These are phyloP conservation scores for Chytridium lagenaria DNA, from an alignment of 371 early-diverging fungal species.

Conservation along the genomic window DNA sequence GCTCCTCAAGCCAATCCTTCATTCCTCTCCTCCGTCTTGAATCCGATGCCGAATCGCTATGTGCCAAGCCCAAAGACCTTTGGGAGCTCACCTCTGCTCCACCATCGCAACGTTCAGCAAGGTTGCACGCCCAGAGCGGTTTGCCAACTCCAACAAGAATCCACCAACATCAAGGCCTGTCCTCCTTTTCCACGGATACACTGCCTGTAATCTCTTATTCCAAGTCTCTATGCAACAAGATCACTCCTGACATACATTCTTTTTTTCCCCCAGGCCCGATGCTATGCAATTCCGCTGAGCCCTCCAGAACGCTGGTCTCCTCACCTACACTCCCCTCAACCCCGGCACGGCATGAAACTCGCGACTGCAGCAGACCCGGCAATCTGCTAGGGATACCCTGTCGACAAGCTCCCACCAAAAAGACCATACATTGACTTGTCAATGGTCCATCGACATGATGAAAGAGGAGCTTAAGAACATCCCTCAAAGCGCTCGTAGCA, in stretches of 20 bases:
- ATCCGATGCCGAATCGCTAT: too few relatives aligned
- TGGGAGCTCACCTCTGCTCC: too few relatives aligned
- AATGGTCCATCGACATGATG: conserved; percentile 14
- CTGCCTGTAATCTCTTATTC: conserved; percentile 11
- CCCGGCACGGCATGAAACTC: conserved; percentile 11
- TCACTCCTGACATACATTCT: background rate
- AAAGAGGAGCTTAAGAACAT: background rate
- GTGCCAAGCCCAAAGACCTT: too few relatives aligned
- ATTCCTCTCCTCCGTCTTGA: too few relatives aligned
- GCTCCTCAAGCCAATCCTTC: too few relatives aligned
- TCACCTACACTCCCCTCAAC: conserved; percentile 18
- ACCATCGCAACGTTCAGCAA: conserved; percentile 1
- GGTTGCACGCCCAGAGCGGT: conserved; percentile 18
- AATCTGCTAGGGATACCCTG: background rate
- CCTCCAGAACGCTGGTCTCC: conserved; percentile 8
- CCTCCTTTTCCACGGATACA: conserved; percentile 22
- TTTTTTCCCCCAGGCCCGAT: conserved; percentile 4
- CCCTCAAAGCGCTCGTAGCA: background rate
- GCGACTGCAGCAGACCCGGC: conserved; percentile 4
- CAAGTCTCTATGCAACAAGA: background rate
- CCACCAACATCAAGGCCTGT: conserved; percentile 18
- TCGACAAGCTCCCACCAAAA: conserved; percentile 18
- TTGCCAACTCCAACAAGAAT: background rate
- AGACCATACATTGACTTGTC: conserved; percentile 15
- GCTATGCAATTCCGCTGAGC: conserved; percentile 3